Conservation (phyloP, 768 basidiomycete genomes). For the Clitopilus passeckerianus region DNA sequence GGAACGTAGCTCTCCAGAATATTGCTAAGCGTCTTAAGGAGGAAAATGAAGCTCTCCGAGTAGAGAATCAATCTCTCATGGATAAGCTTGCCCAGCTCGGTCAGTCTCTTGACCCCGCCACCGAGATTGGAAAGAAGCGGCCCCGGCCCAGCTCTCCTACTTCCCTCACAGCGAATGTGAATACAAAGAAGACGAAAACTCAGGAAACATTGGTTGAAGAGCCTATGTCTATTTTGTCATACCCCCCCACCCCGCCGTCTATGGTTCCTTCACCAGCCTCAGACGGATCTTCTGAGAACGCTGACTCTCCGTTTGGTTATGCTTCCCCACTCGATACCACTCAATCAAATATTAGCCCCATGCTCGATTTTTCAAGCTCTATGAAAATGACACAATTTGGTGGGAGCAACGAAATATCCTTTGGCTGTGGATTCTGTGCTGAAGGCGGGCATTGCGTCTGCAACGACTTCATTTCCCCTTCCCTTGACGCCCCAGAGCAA, state of each 20-base stretch:
- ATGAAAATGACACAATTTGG: conserved; percentile 16
- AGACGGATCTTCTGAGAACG: conserved; percentile 25
- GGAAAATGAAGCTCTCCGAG: conserved; percentile 72
- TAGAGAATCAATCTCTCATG: conserved; percentile 61
- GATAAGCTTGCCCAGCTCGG: conserved; percentile 41
- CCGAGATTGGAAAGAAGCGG: conserved; percentile 49
- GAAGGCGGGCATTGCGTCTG: conserved; percentile 73
- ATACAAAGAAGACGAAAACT: conserved; percentile 17
- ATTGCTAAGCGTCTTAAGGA: conserved; percentile 83
- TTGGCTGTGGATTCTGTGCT: conserved; percentile 75
- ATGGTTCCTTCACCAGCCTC: conserved; percentile 49
- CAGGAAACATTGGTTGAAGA: conserved; percentile 27
- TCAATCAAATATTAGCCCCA: conserved; percentile 20
- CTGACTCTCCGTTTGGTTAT: conserved; percentile 26
- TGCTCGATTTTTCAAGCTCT: conserved; percentile 23
- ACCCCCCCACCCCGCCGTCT: conserved; percentile 38
- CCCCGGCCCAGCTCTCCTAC: conserved; percentile 44
- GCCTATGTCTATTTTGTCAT: conserved; percentile 27
- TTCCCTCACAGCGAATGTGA: conserved; percentile 17
- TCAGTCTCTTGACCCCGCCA: conserved; percentile 22
- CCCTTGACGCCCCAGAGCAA: conserved; percentile 22
- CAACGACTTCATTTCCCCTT: conserved; percentile 56
- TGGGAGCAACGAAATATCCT: conserved; percentile 27
- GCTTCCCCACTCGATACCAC: conserved; percentile 23
- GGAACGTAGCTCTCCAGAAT: conserved; percentile 78